Base-by-base conservation (phyloP, 768 basidiomycete genomes). In the Tricholoma hemisulphureum region DNA sequence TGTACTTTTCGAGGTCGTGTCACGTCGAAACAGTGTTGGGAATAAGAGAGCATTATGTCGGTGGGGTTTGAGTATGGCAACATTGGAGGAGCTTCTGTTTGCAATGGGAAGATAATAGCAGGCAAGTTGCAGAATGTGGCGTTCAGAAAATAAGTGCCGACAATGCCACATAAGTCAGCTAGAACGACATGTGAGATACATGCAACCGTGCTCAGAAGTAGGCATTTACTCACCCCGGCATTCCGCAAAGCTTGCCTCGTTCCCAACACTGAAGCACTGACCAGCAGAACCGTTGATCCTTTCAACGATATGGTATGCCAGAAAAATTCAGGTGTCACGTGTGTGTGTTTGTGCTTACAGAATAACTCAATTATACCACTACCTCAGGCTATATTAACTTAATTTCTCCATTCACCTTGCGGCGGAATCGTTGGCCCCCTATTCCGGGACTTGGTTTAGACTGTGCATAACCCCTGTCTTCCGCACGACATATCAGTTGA, bases 101-200 rank as follows among this genome's bases (percentile, higher is more conserved):
- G n/a, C 18, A 43, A 51, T 59, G 35, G 55, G 53, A 49, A 63
- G 55, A 51, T 55, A 59, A 56, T 56, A 62, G 37, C 29, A 34
- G 58, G 51, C 49, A 60, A 68, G 57, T 63, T 69, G 73, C 55
- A 66, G 68, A 64, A 74, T 68, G 71, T 76, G 74, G 72, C 75
- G 75, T 80, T 76, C 76, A 63, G 75, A 73, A 66, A 81, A 71
- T 73, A 79, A 72, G 75, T 74, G 80, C 74, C 84, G 86, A 80
- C 86, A 85, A 83, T 84, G 78, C 75, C 80, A 86, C 86, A 88
- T 88, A 85, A 82, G 85, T 88, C 79, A 88, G 75, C 86, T 83
- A 61, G 31, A 49, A n/a, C 37, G 28, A 61, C 43, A 5, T 43
- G 63, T 48, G 26, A 65, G 57, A 56, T 65, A 56, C 45, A 55